Base-by-base conservation (phyloP, 1,284 basidiomycete genomes). In the Rhodotorula sp. region DNA sequence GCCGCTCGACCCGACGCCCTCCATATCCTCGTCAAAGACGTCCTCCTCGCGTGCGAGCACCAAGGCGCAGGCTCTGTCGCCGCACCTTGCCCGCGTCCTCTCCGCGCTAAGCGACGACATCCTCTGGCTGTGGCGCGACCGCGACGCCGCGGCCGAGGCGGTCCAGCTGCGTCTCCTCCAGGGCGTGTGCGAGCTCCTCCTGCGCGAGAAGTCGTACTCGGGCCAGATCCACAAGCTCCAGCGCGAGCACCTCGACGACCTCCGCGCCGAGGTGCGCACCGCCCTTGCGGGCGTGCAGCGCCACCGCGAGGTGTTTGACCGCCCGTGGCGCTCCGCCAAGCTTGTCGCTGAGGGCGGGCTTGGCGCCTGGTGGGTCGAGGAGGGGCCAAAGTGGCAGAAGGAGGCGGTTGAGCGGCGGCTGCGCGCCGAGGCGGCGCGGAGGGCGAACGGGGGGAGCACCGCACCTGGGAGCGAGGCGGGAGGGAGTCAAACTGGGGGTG, bases 121-220 rank as follows among this genome's bases (percentile, higher is more conserved):
- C 32, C 64, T 66, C 46, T 66, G 69, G 61, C 55, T 70, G 39
- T 70, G 69, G 69, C 46, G 34, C 37, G 63, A 65, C 68, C 46
- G 51, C 44, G 64, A 61, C 60, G 36, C 37, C 19, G 61, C 67
- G 21, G 64, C 64, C 32, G 69, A 66, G 48, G 39, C 41, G 32
- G 55, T 53, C 6, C 64, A 70, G 48, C 69, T 65, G 25, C 46
- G 32, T 27, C 37, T 70, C 27, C 64, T 70, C 41, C 60, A 50
- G 36, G 69, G 46, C 6, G 29, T 62, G 19, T 37, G 54, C 64
- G 64, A 66, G 17, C 56, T 70, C 48, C 41, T 70, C 55, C 55
- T 62, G 27, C 22, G 27, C 46, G 64, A 66, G 9, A 57, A 55
- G 15, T 25, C 54, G 37, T 57, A 27, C 29, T 60, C 57, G 29